Evolutionary conservation across 1,139 yeast species (phyloP).

Genomic region (Casaregolazyma suthepensis): DNA sequence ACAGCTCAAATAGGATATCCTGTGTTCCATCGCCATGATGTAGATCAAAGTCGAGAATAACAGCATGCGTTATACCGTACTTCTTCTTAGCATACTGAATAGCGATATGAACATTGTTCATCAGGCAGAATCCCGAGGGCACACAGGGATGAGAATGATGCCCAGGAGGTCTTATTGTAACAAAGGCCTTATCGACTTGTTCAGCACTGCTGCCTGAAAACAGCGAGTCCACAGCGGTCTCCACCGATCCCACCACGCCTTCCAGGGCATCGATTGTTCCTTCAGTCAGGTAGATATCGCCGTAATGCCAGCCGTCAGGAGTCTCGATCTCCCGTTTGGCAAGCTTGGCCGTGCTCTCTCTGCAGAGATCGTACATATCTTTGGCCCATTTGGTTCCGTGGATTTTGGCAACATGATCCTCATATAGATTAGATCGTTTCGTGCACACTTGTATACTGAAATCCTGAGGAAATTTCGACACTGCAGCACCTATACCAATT

Average conservation of each 20-base stretch:
- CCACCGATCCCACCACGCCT: slow-evolving; percentile 76
- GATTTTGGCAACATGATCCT: slow-evolving; percentile 60
- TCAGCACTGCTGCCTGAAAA: slow-evolving; percentile 29
- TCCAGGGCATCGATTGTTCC: slow-evolving; percentile 66
- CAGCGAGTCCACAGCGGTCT: slow-evolving; percentile 60
- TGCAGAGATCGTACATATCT: slow-evolving; percentile 53
- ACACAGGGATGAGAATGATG: slow-evolving; percentile 83
- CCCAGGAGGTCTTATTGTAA: slow-evolving; percentile 77
- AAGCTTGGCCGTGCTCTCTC: slow-evolving; percentile 52
- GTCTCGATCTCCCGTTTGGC: slow-evolving; percentile 59
- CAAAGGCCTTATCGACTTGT: slow-evolving; percentile 47
- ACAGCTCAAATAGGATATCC: slow-evolving; percentile 79
- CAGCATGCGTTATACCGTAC: slow-evolving; percentile 72
- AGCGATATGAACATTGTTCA: slow-evolving; percentile 78
- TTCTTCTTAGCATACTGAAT: slow-evolving; percentile 68
- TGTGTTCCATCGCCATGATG: slow-evolving; percentile 95
- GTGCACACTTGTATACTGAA: slow-evolving; percentile 49
- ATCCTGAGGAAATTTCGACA: slow-evolving; percentile 61
- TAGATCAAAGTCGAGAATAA: slow-evolving; percentile 73
- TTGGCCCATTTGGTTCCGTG: slow-evolving; percentile 75
- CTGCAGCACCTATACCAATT: slow-evolving; percentile 72
- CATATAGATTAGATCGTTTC: slow-evolving; percentile 42
- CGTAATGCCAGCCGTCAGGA: slow-evolving; percentile 77
- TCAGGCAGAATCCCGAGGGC: slow-evolving; percentile 82
- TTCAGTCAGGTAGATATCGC: slow-evolving; percentile 71